phyloP scores from a whole-genome alignment of 2,329 filamentous ascomycete genomes.

The Colletotrichum sp. region DNA sequence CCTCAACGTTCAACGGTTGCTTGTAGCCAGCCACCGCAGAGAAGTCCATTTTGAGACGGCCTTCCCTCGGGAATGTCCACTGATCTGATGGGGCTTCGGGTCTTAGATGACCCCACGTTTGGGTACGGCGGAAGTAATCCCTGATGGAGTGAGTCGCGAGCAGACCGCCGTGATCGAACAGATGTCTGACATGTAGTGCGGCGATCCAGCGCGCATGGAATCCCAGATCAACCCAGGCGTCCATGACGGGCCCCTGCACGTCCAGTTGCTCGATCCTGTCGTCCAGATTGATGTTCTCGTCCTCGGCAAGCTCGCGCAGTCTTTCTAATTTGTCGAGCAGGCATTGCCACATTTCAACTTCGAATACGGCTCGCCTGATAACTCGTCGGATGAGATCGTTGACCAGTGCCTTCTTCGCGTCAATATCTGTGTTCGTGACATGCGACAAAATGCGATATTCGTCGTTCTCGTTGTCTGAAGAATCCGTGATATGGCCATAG shows the following conservation, averaged over 20 bases:
- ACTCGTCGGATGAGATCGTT: constrained; percentile 8
- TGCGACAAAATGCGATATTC: background rate
- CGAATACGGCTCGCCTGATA: background rate
- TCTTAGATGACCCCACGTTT: background rate
- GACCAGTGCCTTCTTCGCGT: constrained; percentile 3
- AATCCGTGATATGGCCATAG: background rate
- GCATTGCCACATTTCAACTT: background rate
- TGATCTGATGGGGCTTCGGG: background rate
- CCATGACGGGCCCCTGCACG: background rate
- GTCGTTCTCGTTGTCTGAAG: background rate
- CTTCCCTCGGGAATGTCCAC: background rate
- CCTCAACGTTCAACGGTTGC: background rate
- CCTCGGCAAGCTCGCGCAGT: background rate
- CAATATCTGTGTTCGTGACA: background rate
- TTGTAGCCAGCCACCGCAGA: background rate
- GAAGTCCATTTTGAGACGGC: background rate
- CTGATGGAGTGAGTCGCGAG: background rate
- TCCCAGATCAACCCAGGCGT: background rate
- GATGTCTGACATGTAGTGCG: background rate
- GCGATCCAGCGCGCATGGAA: background rate
- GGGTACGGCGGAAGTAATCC: background rate
- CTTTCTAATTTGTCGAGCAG: background rate
- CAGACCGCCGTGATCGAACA: background rate
- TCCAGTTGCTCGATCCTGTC: background rate
- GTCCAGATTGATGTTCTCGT: background rate